Evolutionary conservation across 345 rosid species (phyloP).

Genomic region (Zanthoxylum bungeanum): DNA sequence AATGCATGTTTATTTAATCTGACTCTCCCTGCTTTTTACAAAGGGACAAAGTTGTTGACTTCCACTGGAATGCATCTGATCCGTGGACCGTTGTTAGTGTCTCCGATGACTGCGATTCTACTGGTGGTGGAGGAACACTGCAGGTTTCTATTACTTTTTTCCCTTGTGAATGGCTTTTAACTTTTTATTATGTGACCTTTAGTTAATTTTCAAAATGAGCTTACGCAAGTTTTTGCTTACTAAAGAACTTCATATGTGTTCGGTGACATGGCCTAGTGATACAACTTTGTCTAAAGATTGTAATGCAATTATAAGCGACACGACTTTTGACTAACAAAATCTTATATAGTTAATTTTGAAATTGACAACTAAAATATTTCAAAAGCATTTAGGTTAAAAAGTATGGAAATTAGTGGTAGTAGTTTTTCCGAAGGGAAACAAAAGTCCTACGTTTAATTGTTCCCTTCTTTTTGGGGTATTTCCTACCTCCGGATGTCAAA

Average conservation of each 20-base stretch:
- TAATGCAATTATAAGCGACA: background rate
- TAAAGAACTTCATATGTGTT: background rate
- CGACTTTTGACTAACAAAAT: background rate
- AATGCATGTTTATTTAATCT: background rate
- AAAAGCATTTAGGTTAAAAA: background rate
- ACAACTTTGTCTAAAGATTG: background rate
- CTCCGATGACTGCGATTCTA: constrained; percentile 91
- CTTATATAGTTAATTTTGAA: background rate
- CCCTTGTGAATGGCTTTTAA: background rate
- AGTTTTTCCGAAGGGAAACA: background rate
- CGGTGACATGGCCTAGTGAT: background rate
- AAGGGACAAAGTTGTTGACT: constrained; percentile 97
- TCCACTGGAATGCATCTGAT: constrained; percentile 85
- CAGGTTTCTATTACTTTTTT: constrained; percentile 46
- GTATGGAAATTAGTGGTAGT: background rate
- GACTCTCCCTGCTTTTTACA: background rate
- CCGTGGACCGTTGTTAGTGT: constrained; percentile 98
- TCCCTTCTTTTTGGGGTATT: background rate
- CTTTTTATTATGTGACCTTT: background rate
- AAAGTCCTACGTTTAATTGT: background rate
- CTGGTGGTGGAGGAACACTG: constrained; percentile 95
- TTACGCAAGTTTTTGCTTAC: background rate
- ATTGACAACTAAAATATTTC: background rate
- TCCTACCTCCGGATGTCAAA: too few species aligned
- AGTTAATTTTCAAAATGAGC: background rate